phyloP scores from a whole-genome alignment of 2,329 filamentous ascomycete genomes.

The Sporothrix variecibatus region DNA sequence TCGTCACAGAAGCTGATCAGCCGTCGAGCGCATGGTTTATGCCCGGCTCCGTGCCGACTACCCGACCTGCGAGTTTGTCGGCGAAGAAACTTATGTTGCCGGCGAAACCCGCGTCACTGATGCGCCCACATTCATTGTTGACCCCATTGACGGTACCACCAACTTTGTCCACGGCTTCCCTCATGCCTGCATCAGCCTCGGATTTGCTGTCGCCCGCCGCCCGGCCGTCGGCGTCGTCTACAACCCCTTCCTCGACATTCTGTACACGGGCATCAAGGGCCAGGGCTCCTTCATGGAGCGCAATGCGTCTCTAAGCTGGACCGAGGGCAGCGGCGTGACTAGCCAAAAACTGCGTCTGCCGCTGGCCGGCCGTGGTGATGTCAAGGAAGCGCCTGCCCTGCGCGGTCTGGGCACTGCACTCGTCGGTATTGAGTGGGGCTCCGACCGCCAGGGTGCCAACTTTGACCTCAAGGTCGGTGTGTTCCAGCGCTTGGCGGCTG shows the following conservation, averaged over 20 bases:
- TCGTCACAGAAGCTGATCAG: slow-evolving; percentile 70
- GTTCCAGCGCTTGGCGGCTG: slow-evolving; percentile 61
- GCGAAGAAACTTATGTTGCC: slow-evolving; percentile 74
- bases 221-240: slow-evolving; percentile 75
- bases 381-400: slow-evolving; percentile 56
- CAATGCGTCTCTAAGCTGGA: slow-evolving; percentile 44
- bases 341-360: slow-evolving; percentile 39
- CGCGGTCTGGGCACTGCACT: slow-evolving; percentile 62
- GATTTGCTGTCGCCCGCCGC: slow-evolving; percentile 62
- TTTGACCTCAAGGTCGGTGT: slow-evolving; percentile 69
- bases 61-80: slow-evolving; percentile 65
- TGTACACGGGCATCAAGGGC: slow-evolving; percentile 70
- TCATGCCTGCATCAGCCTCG: slow-evolving; percentile 74
- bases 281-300: slow-evolving; percentile 63
- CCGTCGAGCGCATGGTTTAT: slow-evolving; percentile 64
- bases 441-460: slow-evolving; percentile 66
- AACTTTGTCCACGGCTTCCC: slow-evolving; percentile 81
- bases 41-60: slow-evolving; percentile 53
- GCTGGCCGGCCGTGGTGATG: slow-evolving; percentile 41
- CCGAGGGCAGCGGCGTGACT: neutral
- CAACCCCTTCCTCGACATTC: slow-evolving; percentile 70
- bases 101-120: slow-evolving; percentile 61
- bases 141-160: slow-evolving; percentile 80
- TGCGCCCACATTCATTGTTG: slow-evolving; percentile 75
- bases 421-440: slow-evolving; percentile 74